Conservation (phyloP, 768 basidiomycete genomes). For the Mycena leptocephala region DNA sequence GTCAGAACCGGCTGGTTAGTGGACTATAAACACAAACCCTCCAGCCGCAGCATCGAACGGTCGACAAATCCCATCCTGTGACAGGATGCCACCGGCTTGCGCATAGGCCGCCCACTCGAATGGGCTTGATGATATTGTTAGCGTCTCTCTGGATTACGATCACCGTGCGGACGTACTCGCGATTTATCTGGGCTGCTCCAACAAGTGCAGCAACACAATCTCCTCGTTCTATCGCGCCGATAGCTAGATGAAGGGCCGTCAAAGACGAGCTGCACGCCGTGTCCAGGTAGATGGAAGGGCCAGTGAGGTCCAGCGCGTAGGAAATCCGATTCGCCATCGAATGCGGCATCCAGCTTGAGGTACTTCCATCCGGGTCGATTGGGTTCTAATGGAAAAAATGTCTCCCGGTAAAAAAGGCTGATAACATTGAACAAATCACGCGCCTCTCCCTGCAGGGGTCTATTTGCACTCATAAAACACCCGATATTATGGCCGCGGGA, state of each 20-base stretch:
- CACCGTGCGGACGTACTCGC: not conserved
- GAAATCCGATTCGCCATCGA: not conserved
- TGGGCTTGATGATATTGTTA: no score
- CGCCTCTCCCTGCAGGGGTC: no score
- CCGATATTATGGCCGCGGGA: no score
- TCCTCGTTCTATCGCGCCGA: not conserved
- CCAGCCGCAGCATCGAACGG: conserved; percentile 1
- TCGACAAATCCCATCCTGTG: conserved; percentile 28
- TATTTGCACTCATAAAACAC: no score
- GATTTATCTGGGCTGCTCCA: not conserved
- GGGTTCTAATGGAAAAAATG: not conserved
- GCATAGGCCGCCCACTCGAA: not conserved
- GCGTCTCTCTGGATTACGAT: no score
- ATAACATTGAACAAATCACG: no score
- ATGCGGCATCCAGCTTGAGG: not conserved
- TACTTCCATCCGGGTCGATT: not conserved
- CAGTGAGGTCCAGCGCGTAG: not conserved
- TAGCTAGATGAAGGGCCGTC: not conserved
- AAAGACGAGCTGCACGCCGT: not conserved
- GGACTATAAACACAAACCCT: no score
- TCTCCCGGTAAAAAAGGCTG: no score
- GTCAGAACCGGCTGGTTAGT: no score
- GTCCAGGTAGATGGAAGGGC: not conserved
- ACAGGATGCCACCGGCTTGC: not conserved
- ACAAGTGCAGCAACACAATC: not conserved